Conservation (phyloP, 192 early-diverging fungal genomes). For the Diversispora epigaea region DNA sequence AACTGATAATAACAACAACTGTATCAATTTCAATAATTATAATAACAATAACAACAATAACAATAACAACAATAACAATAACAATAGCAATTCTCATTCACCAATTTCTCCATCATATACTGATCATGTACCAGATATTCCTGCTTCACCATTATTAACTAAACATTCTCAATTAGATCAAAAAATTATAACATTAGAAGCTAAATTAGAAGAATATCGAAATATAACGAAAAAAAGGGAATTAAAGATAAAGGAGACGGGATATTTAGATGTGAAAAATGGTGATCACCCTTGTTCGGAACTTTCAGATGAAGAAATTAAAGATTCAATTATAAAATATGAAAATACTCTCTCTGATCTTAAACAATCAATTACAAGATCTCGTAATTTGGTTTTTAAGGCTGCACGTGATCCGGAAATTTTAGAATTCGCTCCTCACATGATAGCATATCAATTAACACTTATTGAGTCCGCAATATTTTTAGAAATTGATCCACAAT, state of each 20-base stretch:
- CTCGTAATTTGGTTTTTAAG: constrained; percentile 50
- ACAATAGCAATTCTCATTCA: too few relatives aligned
- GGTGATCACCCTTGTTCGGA: constrained; percentile 31
- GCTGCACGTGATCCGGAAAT: constrained; percentile 55
- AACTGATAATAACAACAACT: constrained; percentile 43
- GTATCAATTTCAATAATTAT: too few relatives aligned
- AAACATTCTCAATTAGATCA: constrained; percentile 52
- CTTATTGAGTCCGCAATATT: constrained; percentile 72
- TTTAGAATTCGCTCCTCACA: constrained; percentile 58
- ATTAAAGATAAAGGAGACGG: constrained; percentile 5
- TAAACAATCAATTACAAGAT: constrained; percentile 54
- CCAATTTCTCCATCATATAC: constrained; percentile 7
- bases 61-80: too few relatives aligned
- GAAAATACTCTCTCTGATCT: constrained; percentile 43
- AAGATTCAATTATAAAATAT: constrained; percentile 49
- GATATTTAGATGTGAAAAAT: constrained; percentile 20
- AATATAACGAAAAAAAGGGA: constrained; percentile 2
- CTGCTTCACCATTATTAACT: constrained; percentile 53
- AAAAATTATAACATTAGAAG: constrained; percentile 40
- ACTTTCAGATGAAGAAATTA: constrained; percentile 42
- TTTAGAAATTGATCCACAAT: constrained; percentile 55
- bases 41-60: constrained; percentile 22
- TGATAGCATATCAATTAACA: constrained; percentile 69
- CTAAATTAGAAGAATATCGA: constrained; percentile 41
- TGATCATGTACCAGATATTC: constrained; percentile 58